These are phyloP conservation scores for Batkoa obscura DNA, from an alignment of 371 early-diverging fungal genomes.

Conservation along the genomic window DNA sequence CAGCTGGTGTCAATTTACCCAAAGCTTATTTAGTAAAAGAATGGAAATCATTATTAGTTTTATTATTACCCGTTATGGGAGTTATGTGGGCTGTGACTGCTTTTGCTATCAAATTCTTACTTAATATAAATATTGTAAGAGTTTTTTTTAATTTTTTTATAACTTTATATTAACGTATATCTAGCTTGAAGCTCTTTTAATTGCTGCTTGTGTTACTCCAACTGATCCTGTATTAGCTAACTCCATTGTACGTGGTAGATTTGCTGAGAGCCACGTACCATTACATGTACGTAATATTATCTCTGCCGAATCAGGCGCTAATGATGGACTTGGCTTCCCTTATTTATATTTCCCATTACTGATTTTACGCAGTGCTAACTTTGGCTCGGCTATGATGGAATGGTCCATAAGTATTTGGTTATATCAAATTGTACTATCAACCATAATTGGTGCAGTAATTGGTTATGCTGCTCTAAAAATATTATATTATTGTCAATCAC, in stretches of 20 bases:
- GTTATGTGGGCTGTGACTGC: conserved; percentile 75
- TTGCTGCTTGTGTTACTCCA: conserved; percentile 80
- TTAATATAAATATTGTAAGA: conserved; percentile 42
- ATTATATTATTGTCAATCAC: conserved; percentile 42
- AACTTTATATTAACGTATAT: not conserved
- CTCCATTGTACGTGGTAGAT: conserved; percentile 79
- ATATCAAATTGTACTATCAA: conserved; percentile 52
- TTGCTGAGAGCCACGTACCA: conserved; percentile 80
- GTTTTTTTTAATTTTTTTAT: conserved; percentile 15
- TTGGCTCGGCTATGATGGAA: conserved; percentile 40
- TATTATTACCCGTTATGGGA: conserved; percentile 70
- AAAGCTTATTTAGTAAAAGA: conserved; percentile 41
- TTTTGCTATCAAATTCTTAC: conserved; percentile 34
- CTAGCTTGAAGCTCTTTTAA: conserved; percentile 44
- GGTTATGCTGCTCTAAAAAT: conserved; percentile 55
- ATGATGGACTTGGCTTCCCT: conserved; percentile 70
- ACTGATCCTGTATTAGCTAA: conserved; percentile 94
- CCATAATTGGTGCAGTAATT: conserved; percentile 52
- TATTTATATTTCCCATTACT: conserved; percentile 61
- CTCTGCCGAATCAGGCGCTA: conserved; percentile 68
- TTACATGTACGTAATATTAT: conserved; percentile 55
- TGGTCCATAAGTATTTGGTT: conserved; percentile 53
- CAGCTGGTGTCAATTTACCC: conserved; percentile 63
- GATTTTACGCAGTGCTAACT: conserved; percentile 27
- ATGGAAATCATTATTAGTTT: conserved; percentile 41